Base-by-base conservation (phyloP, 129 eudicot genomes). In the Arctium minus region DNA sequence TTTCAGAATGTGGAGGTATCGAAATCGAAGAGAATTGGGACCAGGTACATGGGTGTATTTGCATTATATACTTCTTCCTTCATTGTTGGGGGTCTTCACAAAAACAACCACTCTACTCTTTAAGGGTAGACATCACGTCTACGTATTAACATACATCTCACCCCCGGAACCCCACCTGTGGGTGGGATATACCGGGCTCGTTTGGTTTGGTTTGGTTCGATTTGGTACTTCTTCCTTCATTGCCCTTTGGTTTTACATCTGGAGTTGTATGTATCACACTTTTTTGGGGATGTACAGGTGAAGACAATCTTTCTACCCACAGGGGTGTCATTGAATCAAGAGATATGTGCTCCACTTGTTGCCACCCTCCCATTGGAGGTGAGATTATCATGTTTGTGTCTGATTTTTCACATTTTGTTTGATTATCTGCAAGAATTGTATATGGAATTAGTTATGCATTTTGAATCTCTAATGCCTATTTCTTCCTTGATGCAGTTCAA, bases 21-120 rank as follows among this genome's bases (percentile, higher is more conserved):
- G 99, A 95, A 1, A 95, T 95, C 38, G 99, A 95, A 81, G 99
- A 95, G 89, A 95, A 95, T 86, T 95, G 99, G 99, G 99, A 95
- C 77, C 91, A 95, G 97, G 98, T 92, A 79, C 64, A 40, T 74
- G 60, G 42, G 60, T 78, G 62, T 78, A 42, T 64, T n/a, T 37
- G 60, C 56, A 68, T 68, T 22, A 75, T 32, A 74, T 36, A 18
- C 15, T 37, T 37, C 5, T 60, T 60, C 65, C 1, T 44, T 44
- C 50, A 44, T 44, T 8, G 50, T 8, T 8, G 2, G 2, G 12
- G 12, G 50, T 44, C 50, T 44, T 44, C 2, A 44, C 2, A 10
- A 8, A 44, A 44, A 44, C 50, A 44, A 8, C 1, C 2, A 12
- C 10, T 44, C 50, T 44, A 8, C 50, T 44, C 50, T 44, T 44